Evolutionary conservation across 2,329 filamentous ascomycete species (phyloP), one percentile per base, ranked within the genome.

Genomic region (Aspergillus sp.): DNA sequence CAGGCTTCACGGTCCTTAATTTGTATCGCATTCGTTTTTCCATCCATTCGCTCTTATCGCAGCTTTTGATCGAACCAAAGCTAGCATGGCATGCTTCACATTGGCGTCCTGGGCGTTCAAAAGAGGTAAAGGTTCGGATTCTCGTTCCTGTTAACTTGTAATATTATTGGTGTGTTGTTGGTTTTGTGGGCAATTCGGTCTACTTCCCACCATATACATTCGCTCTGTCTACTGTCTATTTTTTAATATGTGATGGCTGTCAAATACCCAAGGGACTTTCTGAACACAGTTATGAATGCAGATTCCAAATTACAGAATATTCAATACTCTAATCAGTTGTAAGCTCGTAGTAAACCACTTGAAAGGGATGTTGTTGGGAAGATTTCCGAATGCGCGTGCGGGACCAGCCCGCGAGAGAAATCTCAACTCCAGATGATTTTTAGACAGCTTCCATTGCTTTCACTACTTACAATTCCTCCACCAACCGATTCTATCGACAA

Each of bases 1-100:
- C 74, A 63, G 74, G 73, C 74, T 75, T 75, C 74, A 68, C 61
- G 64, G 68, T 74, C 70, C 64, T 64, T 70, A 61, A 59, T 61
- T 52, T 27, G 6, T 15, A 27, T 48, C 48, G 15, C 55, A 57
- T 46, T 51, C 46, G 39, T 21, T 61, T 51, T 57, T 60, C 49
- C 25, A 55, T 47, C 44, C 52, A 60, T 57, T 41, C 47, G 59
- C 53, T 60, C 49, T 31, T 51, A 47, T 52, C 57, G 23, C 35
- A 58, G 44, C 49, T 55, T 50, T 58, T 59, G 56, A 58, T 53
- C 27, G 31, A 50, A 39, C 21, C 17, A 55, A 15, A 17, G 25
- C 54, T 56, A 55, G 43, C 52, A 54, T 64, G 58, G 59, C 58
- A 63, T 63, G 58, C 58, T 58, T 61, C 62, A 57, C 53, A 47